phyloP scores from a whole-genome alignment of 2,329 filamentous ascomycete genomes.

The Pseudopithomyces maydicus region DNA sequence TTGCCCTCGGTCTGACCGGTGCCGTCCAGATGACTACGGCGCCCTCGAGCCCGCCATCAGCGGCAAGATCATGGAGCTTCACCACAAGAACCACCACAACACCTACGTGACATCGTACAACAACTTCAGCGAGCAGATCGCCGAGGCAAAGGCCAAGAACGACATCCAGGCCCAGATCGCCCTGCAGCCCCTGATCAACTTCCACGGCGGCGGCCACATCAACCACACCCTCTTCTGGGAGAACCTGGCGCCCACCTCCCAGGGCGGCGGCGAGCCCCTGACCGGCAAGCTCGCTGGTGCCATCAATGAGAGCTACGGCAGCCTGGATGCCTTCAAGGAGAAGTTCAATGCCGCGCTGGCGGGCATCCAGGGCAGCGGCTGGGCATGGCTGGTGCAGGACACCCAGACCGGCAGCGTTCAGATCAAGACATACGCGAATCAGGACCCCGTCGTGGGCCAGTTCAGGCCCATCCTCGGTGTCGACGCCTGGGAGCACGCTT shows the following conservation, averaged over 20 bases:
- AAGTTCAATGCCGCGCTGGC: conserved; percentile 68
- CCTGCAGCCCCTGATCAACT: conserved; percentile 65
- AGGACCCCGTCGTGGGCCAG: conserved; percentile 85
- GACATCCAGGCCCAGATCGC: conserved; percentile 62
- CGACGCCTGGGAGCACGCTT: conserved; percentile 96
- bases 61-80: conserved; percentile 93
- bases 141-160: conserved; percentile 59
- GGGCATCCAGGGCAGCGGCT: conserved; percentile 69
- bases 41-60: conserved; percentile 86
- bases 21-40: conserved; percentile 81
- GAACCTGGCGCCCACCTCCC: conserved; percentile 69
- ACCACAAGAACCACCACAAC: conserved; percentile 93
- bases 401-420: conserved; percentile 63
- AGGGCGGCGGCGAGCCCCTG: conserved; percentile 70
- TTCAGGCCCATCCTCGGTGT: conserved; percentile 84
- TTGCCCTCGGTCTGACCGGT: not conserved
- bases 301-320: conserved; percentile 65
- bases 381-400: conserved; percentile 68
- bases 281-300: conserved; percentile 61
- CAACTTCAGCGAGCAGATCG: conserved; percentile 73
- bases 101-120: conserved; percentile 93
- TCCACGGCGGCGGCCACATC: conserved; percentile 70
- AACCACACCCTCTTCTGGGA: conserved; percentile 74
- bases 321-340: conserved; percentile 63
- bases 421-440: conserved; percentile 78